Evolutionary conservation across 192 early-diverging fungal genomes (phyloP), one percentile per base, ranked within the genome.

Genomic region (Jimgerdemannia flammicorona): DNA sequence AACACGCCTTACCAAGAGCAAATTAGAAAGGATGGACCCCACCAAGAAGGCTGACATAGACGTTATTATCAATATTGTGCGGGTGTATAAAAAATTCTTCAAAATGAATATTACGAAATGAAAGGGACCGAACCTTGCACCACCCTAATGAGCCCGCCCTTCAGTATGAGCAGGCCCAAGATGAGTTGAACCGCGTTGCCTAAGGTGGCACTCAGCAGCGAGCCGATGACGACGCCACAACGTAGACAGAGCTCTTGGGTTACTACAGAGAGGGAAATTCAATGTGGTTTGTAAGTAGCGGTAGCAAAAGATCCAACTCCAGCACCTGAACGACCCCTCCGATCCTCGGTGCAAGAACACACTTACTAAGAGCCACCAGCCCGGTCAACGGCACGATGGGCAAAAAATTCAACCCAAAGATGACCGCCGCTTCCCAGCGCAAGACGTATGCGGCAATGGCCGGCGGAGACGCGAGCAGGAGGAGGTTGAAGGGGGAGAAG

Each of bases 161-260:
- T 85, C 20, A 93, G 78, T 20, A 91, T 91, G 67, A 92, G 86
- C 8, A 90, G 70, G 3, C 87, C 90, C 41, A 99, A 85, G 79
- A 99, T 91, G 77, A 95, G 73, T 78, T 95, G 93, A n/a, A 98
- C 93, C 8, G 93, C 93, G 66, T 98, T 99, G 43, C 96, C 95
- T 78, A 94, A 93, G 18, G 90, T 89, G 3, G 91, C 92, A 81
- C 78, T 81, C 64, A 97, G 76, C 17, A 97, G 86, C 68, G 77
- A 72, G 54, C 81, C 81, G 29, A 78, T 66, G n/a, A 75, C 74
- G 3, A 75, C 75, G 20, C 81, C 79, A 3, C 75, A 73, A 42
- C 87, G 84, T 29, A 84, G 74, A 18, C 77, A 85, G 72, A 94
- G 69, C 75, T 96, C 90, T 69, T 96, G 94, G 39, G 95, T 96